Conservation (phyloP, 1,284 basidiomycete species). For the Grifola frondosa region DNA sequence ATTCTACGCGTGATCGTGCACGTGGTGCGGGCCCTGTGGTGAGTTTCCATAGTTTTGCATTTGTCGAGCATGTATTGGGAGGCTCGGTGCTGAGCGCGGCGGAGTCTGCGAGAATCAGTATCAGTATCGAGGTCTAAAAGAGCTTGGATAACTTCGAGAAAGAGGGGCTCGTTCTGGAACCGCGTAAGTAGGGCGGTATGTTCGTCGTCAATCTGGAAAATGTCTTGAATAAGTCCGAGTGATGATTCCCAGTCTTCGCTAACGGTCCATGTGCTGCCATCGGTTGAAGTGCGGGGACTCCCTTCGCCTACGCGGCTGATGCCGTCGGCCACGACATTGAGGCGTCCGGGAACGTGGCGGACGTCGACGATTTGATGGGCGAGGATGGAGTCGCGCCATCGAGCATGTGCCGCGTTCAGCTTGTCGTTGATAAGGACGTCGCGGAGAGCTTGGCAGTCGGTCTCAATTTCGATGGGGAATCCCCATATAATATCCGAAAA, state of each 20-base stretch:
- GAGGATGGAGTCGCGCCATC: slow-evolving; percentile 16
- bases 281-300: slow-evolving; percentile 8
- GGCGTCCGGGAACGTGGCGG: slow-evolving; percentile 13
- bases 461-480: slow-evolving; percentile 16
- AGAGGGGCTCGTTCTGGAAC: slow-evolving; percentile 19
- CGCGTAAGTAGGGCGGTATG: slow-evolving; percentile 17
- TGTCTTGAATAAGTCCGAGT: slow-evolving; percentile 30
- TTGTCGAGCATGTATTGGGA: slow-evolving; percentile 32
- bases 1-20: slow-evolving; percentile 17
- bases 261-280: slow-evolving; percentile 35
- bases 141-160: slow-evolving; percentile 19
- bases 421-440: slow-evolving; percentile 16
- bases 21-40: slow-evolving; percentile 9
- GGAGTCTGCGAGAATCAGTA: not conserved
- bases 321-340: slow-evolving; percentile 11
- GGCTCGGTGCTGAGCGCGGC: slow-evolving; percentile 28
- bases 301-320: slow-evolving; percentile 7
- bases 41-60: slow-evolving; percentile 33
- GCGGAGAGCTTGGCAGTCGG: slow-evolving; percentile 17
- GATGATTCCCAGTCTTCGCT: slow-evolving; percentile 30
- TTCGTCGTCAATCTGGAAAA: slow-evolving; percentile 20
- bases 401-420: slow-evolving; percentile 11
- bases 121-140: slow-evolving; percentile 10
- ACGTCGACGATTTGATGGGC: slow-evolving; percentile 14
- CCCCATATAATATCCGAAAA: slow-evolving; percentile 18